Percentiles rank a stretch among this genome's conserved stretches.
These are phyloP conservation scores for Aristolochia fimbriata DNA, from an alignment of 164 flowering plant species.

Conservation along the genomic window DNA sequence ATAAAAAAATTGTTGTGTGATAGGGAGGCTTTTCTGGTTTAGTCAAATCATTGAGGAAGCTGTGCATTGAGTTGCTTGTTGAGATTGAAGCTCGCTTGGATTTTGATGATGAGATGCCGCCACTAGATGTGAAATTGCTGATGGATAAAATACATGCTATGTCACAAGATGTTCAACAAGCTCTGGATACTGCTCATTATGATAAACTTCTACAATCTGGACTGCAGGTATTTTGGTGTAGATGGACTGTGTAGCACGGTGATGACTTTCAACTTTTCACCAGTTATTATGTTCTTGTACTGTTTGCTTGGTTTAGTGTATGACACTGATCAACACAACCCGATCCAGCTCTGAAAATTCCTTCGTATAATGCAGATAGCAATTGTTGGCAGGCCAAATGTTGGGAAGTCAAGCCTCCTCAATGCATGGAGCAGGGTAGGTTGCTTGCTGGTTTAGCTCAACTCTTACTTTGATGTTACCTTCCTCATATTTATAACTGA, in stretches of 20 bases:
- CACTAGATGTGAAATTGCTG: conserved; percentile 39
- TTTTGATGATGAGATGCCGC: conserved; percentile 98
- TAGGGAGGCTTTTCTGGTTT: conserved; percentile 30
- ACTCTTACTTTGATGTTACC: no score
- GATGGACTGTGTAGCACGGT: neutral
- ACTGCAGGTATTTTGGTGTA: conserved; percentile 58
- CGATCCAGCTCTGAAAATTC: neutral
- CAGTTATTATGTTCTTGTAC: no score
- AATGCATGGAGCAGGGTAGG: conserved; percentile 99
- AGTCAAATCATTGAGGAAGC: conserved; percentile 63
- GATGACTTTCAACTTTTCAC: neutral
- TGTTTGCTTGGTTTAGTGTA: no score
- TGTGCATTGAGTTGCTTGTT: conserved; percentile 80
- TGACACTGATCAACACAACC: neutral
- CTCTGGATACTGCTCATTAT: conserved; percentile 78
- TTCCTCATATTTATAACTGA: no score
- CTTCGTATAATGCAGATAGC: conserved; percentile 51
- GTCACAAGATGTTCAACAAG: conserved; percentile 57
- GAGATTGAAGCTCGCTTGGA: conserved; percentile 97
- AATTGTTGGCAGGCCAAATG: conserved; percentile 97
- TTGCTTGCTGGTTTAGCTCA: conserved; percentile 5
- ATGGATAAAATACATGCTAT: conserved; percentile 44
- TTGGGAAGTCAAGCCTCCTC: conserved; percentile 96
- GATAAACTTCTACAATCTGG: conserved; percentile 88
- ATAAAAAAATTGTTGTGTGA: no score